Conservation (phyloP, 2,329 filamentous ascomycete genomes). For the Pestalotiopsis sp. region DNA sequence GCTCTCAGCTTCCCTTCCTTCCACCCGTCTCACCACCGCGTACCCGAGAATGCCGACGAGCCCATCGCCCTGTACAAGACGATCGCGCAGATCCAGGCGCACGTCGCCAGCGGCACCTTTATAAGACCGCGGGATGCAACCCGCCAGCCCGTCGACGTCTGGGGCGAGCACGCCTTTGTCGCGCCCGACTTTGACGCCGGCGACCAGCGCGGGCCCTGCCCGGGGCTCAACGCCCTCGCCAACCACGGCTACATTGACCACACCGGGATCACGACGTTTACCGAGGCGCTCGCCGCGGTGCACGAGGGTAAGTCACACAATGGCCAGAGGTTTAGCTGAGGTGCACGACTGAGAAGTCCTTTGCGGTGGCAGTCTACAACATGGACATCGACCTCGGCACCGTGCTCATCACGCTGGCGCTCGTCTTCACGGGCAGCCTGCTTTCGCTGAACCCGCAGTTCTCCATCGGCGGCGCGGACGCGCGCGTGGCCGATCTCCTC, state of each 20-base stretch:
- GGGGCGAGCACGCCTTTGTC: background rate
- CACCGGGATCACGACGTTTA: slow-evolving; percentile 8
- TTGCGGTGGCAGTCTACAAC: slow-evolving; percentile 32
- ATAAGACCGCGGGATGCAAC: background rate
- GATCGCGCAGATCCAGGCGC: background rate
- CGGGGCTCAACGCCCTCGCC: slow-evolving; percentile 13
- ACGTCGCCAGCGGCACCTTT: background rate
- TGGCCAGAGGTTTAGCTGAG: background rate
- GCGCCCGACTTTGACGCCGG: slow-evolving; percentile 17
- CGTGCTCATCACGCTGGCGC: slow-evolving; percentile 43
- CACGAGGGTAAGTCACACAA: background rate
- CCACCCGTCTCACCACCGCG: no score
- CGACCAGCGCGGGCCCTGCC: slow-evolving; percentile 26
- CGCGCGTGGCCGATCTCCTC: slow-evolving; percentile 35
- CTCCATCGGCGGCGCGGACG: slow-evolving; percentile 50
- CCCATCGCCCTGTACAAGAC: background rate
- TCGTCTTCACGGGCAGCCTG: slow-evolving; percentile 48
- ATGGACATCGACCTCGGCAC: slow-evolving; percentile 45
- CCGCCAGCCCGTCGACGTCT: background rate
- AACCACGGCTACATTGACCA: slow-evolving; percentile 14
- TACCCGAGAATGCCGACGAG: background rate
- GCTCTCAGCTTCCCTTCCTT: background rate
- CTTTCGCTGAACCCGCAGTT: slow-evolving; percentile 47
- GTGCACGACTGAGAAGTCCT: no score
- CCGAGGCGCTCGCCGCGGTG: slow-evolving; percentile 10